Conservation (phyloP, 2,329 filamentous ascomycete species). For the Esteya vermicola region DNA sequence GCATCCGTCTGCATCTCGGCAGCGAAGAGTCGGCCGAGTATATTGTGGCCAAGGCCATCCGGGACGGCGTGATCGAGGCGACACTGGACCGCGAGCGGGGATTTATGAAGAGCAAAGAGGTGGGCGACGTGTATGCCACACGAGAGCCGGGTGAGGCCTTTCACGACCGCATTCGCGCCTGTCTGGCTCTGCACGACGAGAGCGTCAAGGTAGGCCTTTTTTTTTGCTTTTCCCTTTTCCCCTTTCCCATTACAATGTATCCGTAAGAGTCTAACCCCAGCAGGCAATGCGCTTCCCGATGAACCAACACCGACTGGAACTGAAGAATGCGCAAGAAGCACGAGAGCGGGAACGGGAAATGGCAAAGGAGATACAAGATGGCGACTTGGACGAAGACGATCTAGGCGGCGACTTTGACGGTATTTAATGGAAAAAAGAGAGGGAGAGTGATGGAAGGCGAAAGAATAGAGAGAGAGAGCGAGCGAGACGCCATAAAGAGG, state of each 20-base stretch:
- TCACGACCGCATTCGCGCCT: constrained; percentile 89
- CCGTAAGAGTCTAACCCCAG: no score
- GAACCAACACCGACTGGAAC: constrained; percentile 94
- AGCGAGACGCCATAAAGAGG: no score
- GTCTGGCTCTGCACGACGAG: constrained; percentile 85
- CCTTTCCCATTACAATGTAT: neutral
- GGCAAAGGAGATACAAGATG: constrained; percentile 97
- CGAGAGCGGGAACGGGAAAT: constrained; percentile 90
- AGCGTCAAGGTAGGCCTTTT: constrained; percentile 69
- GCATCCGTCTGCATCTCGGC: constrained; percentile 81
- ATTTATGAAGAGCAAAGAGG: constrained; percentile 97
- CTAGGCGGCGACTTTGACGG: constrained; percentile 92
- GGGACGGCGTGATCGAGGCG: constrained; percentile 93
- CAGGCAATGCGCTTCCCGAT: constrained; percentile 98
- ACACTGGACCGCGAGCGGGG: constrained; percentile 86
- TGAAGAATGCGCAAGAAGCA: constrained; percentile 98
- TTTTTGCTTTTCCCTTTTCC: neutral
- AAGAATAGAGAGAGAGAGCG: no score
- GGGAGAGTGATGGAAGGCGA: no score
- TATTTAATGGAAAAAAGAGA: constrained; percentile 67
- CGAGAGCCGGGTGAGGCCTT: constrained; percentile 93
- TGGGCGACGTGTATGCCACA: constrained; percentile 91
- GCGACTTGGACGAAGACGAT: constrained; percentile 92
- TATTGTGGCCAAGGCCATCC: constrained; percentile 96
- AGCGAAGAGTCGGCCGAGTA: constrained; percentile 98